These are phyloP conservation scores for Trametes sanguinea DNA, from an alignment of 768 basidiomycete species.

Conservation along the genomic window DNA sequence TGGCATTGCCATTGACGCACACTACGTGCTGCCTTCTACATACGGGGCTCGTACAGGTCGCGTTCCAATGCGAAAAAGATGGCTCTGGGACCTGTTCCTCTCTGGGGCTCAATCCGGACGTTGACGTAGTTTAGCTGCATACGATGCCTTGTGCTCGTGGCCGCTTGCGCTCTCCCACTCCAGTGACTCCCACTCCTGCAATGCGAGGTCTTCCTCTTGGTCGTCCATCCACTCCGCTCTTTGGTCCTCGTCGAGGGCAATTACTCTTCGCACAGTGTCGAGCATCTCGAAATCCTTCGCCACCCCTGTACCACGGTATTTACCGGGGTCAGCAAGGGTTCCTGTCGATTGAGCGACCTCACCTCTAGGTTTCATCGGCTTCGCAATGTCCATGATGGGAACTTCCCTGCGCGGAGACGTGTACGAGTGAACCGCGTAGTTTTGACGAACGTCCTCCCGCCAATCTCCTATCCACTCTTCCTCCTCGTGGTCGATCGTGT, in stretches of 20 bases:
- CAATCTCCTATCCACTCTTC: background rate
- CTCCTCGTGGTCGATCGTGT: background rate
- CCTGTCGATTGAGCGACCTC: background rate
- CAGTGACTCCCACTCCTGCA: slow-evolving; percentile 6
- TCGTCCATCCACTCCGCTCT: background rate
- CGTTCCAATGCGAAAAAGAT: no score
- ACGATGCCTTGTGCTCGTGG: background rate
- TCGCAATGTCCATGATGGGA: slow-evolving; percentile 18
- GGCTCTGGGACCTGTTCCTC: no score
- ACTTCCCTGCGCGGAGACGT: background rate
- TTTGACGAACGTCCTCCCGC: background rate
- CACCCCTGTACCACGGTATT: background rate
- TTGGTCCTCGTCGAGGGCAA: slow-evolving; percentile 2
- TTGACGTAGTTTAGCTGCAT: background rate
- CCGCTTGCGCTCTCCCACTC: background rate
- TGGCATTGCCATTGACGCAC: no score
- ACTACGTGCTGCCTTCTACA: no score
- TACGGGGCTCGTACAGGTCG: no score
- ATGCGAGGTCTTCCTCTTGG: background rate
- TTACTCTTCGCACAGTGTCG: slow-evolving; percentile 4
- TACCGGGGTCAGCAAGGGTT: background rate
- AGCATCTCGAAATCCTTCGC: slow-evolving; percentile 2
- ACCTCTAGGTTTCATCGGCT: slow-evolving; percentile 15
- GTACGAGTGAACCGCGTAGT: background rate
- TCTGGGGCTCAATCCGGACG: background rate